These are phyloP conservation scores for Cadophora luteo-olivacea DNA, from an alignment of 2,329 filamentous ascomycete genomes.

Conservation along the genomic window DNA sequence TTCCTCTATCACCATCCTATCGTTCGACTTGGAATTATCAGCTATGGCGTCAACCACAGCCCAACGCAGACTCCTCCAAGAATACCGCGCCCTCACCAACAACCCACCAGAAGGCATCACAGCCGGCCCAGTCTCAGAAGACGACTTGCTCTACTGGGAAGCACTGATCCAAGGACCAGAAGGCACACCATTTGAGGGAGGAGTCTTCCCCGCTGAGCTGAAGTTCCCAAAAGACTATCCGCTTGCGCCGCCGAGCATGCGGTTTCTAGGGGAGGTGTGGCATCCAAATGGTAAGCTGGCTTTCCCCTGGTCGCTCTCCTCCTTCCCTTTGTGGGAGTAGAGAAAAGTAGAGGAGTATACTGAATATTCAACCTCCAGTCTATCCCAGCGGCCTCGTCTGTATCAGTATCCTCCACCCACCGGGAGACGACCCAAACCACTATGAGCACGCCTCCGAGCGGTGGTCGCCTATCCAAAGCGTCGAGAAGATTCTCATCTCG, in stretches of 20 bases:
- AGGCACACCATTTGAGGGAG: slow-evolving; percentile 94
- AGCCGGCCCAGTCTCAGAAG: slow-evolving; percentile 89
- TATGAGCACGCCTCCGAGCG: slow-evolving; percentile 96
- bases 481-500: slow-evolving; percentile 95
- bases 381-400: slow-evolving; percentile 92
- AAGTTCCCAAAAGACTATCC: slow-evolving; percentile 97
- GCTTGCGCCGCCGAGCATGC: slow-evolving; percentile 95
- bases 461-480: slow-evolving; percentile 95
- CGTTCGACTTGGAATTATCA: neutral
- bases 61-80: slow-evolving; percentile 86
- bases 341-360: neutral
- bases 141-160: slow-evolving; percentile 96
- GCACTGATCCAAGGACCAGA: slow-evolving; percentile 94
- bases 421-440: slow-evolving; percentile 96
- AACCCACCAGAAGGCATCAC: slow-evolving; percentile 98
- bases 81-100: slow-evolving; percentile 93
- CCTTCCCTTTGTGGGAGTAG: neutral
- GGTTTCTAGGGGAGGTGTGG: slow-evolving; percentile 92
- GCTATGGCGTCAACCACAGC: slow-evolving; percentile 66
- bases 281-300: slow-evolving; percentile 83
- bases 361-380: slow-evolving; percentile 57
- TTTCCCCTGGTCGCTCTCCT: neutral
- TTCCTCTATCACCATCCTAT: neutral
- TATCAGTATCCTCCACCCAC: slow-evolving; percentile 97
- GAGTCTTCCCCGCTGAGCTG: slow-evolving; percentile 92